Conservation (phyloP, 1,284 basidiomycete genomes). For the Pterula multifida region DNA sequence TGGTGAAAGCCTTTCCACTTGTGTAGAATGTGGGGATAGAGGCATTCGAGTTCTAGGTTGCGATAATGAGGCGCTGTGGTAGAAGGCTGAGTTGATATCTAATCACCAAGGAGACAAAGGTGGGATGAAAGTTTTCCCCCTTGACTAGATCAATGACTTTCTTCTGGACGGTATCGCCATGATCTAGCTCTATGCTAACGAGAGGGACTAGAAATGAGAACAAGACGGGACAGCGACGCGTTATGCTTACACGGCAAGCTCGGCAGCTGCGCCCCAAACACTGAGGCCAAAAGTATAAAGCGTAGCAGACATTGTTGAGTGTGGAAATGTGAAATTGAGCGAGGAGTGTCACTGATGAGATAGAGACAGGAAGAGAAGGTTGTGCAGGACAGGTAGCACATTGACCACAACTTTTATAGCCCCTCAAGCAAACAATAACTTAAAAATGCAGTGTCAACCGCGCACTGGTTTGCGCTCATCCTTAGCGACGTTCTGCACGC, state of each 20-base stretch:
- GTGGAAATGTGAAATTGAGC: too few relatives aligned
- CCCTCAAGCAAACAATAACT: too few relatives aligned
- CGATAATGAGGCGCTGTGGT: not conserved
- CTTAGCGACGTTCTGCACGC: too few relatives aligned
- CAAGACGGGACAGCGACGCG: not conserved
- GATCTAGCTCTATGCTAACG: conserved; percentile 27
- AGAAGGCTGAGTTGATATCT: not conserved
- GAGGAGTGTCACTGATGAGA: too few relatives aligned
- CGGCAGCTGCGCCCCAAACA: conserved; percentile 34
- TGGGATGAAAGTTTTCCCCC: conserved; percentile 52
- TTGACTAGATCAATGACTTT: conserved; percentile 31
- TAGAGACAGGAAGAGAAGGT: too few relatives aligned
- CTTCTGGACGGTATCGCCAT: conserved; percentile 23
- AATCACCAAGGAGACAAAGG: conserved; percentile 40
- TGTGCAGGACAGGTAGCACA: too few relatives aligned
- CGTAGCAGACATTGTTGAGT: conserved; percentile 5
- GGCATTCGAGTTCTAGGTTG: conserved; percentile 33
- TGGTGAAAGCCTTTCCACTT: conserved; percentile 31
- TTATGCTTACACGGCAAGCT: conserved; percentile 33
- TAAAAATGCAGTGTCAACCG: too few relatives aligned
- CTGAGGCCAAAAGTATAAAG: conserved; percentile 33
- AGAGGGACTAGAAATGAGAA: not conserved
- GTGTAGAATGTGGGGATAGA: conserved; percentile 43
- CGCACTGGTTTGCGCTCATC: too few relatives aligned
- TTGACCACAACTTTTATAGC: too few relatives aligned